Evolutionary conservation across 2,329 filamentous ascomycete genomes (phyloP).

Genomic region (Neobulgaria alba): DNA sequence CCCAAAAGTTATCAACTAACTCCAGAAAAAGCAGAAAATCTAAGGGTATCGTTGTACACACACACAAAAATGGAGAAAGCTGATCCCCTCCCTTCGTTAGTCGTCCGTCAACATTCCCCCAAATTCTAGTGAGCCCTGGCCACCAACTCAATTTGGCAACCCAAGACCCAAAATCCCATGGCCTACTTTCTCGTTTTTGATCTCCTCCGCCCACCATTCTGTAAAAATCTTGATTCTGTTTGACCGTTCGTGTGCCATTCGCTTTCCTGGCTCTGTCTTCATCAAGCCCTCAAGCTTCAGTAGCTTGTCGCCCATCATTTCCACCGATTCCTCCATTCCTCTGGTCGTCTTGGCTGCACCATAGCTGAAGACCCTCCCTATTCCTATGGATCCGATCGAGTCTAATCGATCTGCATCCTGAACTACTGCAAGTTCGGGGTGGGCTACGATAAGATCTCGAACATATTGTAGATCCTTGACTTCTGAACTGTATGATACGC

Average conservation of each 20-base stretch:
- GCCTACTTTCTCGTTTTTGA: slow-evolving; percentile 3
- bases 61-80: too few relatives aligned
- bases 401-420: slow-evolving; percentile 93
- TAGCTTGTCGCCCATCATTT: slow-evolving; percentile 70
- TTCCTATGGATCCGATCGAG: slow-evolving; percentile 77
- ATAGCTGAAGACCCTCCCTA: slow-evolving; percentile 70
- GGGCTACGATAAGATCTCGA: slow-evolving; percentile 46
- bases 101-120: too few relatives aligned
- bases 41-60: too few relatives aligned
- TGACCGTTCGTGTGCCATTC: slow-evolving; percentile 43
- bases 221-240: slow-evolving; percentile 41
- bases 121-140: too few relatives aligned
- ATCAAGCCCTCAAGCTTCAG: slow-evolving; percentile 45
- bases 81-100: too few relatives aligned
- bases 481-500: slow-evolving; percentile 74
- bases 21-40: too few relatives aligned
- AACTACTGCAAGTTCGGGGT: slow-evolving; percentile 74
- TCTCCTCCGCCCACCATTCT: slow-evolving; percentile 47
- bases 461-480: slow-evolving; percentile 52
- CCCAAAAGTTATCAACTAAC: too few relatives aligned
- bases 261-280: slow-evolving; percentile 48
- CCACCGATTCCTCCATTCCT: slow-evolving; percentile 54
- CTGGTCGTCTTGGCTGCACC: slow-evolving; percentile 51
- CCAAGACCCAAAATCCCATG: slow-evolving; percentile 1
- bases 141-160: too few relatives aligned